Conservation (phyloP, 768 basidiomycete species). For the Kwoniella sp. region DNA sequence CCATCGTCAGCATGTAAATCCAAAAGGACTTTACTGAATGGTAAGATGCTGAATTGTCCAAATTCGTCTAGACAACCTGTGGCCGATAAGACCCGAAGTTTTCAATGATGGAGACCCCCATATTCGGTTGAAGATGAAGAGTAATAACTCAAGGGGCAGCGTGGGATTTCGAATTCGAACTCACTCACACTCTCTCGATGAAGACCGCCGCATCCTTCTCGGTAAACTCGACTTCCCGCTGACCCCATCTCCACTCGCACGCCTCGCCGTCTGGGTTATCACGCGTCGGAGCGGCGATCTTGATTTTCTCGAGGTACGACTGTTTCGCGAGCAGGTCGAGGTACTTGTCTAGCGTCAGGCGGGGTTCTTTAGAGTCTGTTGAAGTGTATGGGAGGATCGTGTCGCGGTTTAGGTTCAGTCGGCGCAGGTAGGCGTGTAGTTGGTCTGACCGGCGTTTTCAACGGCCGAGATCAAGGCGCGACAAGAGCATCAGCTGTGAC, state of each 20-base stretch:
- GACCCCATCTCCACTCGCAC: constrained; percentile 86
- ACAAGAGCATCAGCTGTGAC: constrained; percentile 9
- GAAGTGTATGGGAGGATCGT: constrained; percentile 62
- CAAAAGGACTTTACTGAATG: too few species aligned
- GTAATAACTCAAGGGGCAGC: not conserved
- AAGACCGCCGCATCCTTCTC: constrained; percentile 75
- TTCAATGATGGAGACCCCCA: too few species aligned
- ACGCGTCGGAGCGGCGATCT: constrained; percentile 21
- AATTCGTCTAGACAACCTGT: too few species aligned
- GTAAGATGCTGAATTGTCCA: too few species aligned
- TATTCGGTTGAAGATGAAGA: too few species aligned
- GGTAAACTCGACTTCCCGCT: constrained; percentile 79
- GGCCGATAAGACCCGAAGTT: too few species aligned
- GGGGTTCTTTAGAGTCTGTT: constrained; percentile 61
- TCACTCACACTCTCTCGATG: constrained; percentile 63
- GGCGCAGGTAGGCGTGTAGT: constrained; percentile 69
- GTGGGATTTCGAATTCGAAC: not conserved
- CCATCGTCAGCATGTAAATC: not conserved
- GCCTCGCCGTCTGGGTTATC: constrained; percentile 55
- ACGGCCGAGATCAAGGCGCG: too few species aligned
- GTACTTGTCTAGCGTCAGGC: constrained; percentile 67
- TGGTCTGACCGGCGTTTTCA: constrained; percentile 62
- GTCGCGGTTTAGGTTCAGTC: constrained; percentile 65
- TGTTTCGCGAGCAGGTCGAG: constrained; percentile 69
- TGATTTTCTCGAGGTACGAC: constrained; percentile 72